Conservation (phyloP, 2,329 filamentous ascomycete genomes). For the Geosmithia flava region DNA sequence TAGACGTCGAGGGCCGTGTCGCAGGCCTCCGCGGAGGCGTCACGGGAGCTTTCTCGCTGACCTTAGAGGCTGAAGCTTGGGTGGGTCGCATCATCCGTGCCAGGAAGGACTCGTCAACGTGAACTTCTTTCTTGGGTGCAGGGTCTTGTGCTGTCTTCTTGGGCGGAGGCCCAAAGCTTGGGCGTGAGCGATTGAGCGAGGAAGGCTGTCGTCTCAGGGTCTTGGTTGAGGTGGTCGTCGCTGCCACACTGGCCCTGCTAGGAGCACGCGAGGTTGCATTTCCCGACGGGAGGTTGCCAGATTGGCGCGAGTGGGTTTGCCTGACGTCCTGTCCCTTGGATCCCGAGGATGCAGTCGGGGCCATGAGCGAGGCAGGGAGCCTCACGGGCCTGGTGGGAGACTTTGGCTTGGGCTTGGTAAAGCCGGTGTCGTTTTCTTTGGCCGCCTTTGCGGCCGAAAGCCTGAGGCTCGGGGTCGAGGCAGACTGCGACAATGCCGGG, state of each 20-base stretch:
- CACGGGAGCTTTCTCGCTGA: constrained; percentile 44
- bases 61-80: constrained; percentile 54
- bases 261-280: constrained; percentile 25
- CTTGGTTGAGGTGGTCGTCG: constrained; percentile 12
- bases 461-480: constrained; percentile 25
- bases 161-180: constrained; percentile 45
- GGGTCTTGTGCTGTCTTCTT: constrained; percentile 39
- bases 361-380: constrained; percentile 54
- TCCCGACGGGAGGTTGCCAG: constrained; percentile 20
- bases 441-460: constrained; percentile 27
- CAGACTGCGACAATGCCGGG: constrained; percentile 14
- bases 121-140: constrained; percentile 32
- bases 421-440: constrained; percentile 23
- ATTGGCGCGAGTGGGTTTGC: constrained; percentile 9
- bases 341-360: constrained; percentile 57
- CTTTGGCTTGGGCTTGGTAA: constrained; percentile 48
- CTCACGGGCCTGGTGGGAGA: constrained; percentile 59
- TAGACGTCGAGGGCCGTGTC: constrained; percentile 10
- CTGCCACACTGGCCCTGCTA: constrained; percentile 30
- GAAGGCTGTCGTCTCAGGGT: constrained; percentile 32
- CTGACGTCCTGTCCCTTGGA: constrained; percentile 33
- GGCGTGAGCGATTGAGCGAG: constrained; percentile 26
- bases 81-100: constrained; percentile 77
- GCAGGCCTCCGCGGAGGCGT: constrained; percentile 32
- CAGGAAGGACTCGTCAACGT: constrained; percentile 58